These are phyloP conservation scores for Suillus hirtellus DNA, from an alignment of 768 basidiomycete species.

Conservation along the genomic window DNA sequence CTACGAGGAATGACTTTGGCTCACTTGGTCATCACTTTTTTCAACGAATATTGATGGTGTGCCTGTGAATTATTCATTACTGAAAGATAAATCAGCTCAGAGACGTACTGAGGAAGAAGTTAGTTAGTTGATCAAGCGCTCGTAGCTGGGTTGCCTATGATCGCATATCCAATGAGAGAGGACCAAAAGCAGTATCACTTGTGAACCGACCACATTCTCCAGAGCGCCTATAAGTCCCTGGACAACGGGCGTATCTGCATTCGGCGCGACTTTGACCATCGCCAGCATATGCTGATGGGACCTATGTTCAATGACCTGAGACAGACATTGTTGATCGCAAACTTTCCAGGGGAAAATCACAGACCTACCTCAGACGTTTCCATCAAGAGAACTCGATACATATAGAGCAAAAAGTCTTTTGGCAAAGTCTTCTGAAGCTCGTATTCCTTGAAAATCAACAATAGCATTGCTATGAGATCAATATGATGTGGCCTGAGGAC, in stretches of 20 bases:
- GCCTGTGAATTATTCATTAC: constrained; percentile 36
- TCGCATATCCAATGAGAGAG: neutral
- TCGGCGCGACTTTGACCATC: constrained; percentile 47
- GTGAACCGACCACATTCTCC: constrained; percentile 36
- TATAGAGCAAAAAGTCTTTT: constrained; percentile 55
- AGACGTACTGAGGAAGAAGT: constrained; percentile 50
- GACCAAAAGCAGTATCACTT: neutral
- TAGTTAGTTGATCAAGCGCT: constrained; percentile 59
- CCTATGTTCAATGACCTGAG: constrained; percentile 65
- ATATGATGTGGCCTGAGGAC: constrained; percentile 78
- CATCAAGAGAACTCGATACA: constrained; percentile 65
- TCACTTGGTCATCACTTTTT: constrained; percentile 57
- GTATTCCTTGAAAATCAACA: constrained; percentile 62
- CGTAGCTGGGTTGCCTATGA: constrained; percentile 49
- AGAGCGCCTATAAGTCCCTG: constrained; percentile 49
- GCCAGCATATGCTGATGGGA: constrained; percentile 50
- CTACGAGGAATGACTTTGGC: constrained; percentile 6
- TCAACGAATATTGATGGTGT: constrained; percentile 59
- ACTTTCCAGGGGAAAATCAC: neutral
- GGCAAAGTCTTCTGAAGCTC: constrained; percentile 51
- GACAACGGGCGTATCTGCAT: constrained; percentile 42
- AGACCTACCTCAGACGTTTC: constrained; percentile 67
- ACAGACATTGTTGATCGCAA: constrained; percentile 5
- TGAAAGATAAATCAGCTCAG: neutral
- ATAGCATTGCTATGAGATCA: constrained; percentile 61